Base-by-base conservation (phyloP, 148 eudicot species). In the Rhododendron mucronatum region DNA sequence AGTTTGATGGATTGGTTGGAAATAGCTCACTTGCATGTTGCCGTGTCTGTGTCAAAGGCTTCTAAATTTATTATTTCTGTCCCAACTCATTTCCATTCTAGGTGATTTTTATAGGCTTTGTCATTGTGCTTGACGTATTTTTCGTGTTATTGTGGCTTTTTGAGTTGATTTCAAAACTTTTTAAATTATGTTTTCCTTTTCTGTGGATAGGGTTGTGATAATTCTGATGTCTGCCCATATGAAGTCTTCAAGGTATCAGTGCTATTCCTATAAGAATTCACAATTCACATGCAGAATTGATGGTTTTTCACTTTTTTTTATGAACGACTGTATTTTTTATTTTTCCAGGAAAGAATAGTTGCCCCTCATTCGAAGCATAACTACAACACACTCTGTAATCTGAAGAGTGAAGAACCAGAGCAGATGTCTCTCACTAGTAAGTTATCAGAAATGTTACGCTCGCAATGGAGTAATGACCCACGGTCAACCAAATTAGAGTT, bases 211-310 rank as follows among this genome's bases (percentile, higher is more conserved):
- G 99, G 98, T 75, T 97, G 99, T 80, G 86, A 89, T 47, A 90
- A 93, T 88, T 92, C 98, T 74, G 95, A 95, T 88, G 89, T 95
- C 82, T 97, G 99, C 80, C 95, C 99, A 12, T 91, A 91, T 74
- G 98, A 95, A 86, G 94, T 91, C 88, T 95, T 97, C 88, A 94
- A 97, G 99, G 99, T 97, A 93, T 33, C 26, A 26, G 73, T 76
- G 57, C 81, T 84, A 59, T 23, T 26, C 75, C 14, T 26, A 3
- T 11, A 10, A 77, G 61, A 55, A 45, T 48, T 44, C 23, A 9
- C 18, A n/a, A 44, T 48, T 44, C 15, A 10, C 13, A 16, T 12
- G 16, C 12, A n/a, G 86, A 76, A 47, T 55, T 83, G 9, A 26
- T 44, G 77, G n/a, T 35, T 28, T 75, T 53, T 47, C 44, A 61